Percentiles rank a stretch among this genome's conserved stretches.
Evolutionary conservation across 805 yeast genomes (phyloP).

Genomic region (Saccharomyces eubayanus): DNA sequence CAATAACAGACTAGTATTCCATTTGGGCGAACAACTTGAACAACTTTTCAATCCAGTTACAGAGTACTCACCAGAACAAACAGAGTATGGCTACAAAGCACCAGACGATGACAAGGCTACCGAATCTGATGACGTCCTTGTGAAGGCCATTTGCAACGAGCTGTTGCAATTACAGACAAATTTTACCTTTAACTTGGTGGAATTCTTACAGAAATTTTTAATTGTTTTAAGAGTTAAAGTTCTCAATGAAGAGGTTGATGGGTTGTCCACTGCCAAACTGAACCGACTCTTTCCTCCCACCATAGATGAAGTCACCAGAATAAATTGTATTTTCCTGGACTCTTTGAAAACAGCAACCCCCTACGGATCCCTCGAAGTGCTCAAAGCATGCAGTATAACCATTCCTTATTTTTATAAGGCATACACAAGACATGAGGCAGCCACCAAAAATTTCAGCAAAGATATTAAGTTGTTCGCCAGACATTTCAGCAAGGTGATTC

Average conservation of each 20-base stretch:
- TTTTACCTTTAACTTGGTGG: slow-evolving; percentile 62
- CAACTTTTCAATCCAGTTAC: slow-evolving; percentile 81
- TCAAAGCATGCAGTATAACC: slow-evolving; percentile 73
- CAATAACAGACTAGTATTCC: slow-evolving; percentile 67
- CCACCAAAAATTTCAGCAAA: slow-evolving; percentile 55
- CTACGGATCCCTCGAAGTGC: slow-evolving; percentile 64
- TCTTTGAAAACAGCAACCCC: slow-evolving; percentile 59
- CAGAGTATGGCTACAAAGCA: slow-evolving; percentile 60
- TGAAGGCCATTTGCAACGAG: slow-evolving; percentile 55
- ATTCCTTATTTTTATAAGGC: slow-evolving; percentile 90
- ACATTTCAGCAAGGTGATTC: slow-evolving; percentile 25
- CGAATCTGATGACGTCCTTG: slow-evolving; percentile 31
- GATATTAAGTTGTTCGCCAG: slow-evolving; percentile 38
- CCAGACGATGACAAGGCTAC: slow-evolving; percentile 33
- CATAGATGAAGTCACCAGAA: slow-evolving; percentile 84
- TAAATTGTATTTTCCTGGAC: slow-evolving; percentile 77
- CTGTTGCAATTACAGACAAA: slow-evolving; percentile 63
- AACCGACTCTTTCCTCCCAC: slow-evolving; percentile 89
- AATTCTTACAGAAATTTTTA: slow-evolving; percentile 67
- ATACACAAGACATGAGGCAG: slow-evolving; percentile 89
- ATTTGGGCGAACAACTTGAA: slow-evolving; percentile 79
- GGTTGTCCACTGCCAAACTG: slow-evolving; percentile 52
- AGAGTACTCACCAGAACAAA: slow-evolving; percentile 86
- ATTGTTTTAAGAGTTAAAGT: slow-evolving; percentile 71
- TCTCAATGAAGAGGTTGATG: slow-evolving; percentile 44